Evolutionary conservation across 169 alveolate genomes (phyloP).

Genomic region (Eimeria necatrix): DNA sequence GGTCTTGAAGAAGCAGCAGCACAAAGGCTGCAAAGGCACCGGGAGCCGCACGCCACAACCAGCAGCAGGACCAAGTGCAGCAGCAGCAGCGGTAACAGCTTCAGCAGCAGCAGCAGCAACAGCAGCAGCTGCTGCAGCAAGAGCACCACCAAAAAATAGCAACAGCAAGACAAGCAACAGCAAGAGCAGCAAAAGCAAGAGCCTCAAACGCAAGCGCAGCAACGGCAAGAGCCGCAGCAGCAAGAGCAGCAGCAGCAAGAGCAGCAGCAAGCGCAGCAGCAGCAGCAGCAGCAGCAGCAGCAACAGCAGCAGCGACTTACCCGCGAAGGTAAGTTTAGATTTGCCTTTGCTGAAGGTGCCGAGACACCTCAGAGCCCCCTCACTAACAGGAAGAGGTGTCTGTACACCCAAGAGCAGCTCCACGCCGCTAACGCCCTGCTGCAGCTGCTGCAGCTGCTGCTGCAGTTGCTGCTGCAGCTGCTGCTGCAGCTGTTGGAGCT

Average conservation of each 20-base stretch:
- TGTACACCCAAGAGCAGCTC: constrained; percentile 22
- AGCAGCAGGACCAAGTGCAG: no score
- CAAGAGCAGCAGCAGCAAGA: neutral
- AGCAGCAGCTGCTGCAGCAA: neutral
- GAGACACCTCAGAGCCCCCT: neutral
- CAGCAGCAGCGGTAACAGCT: no score
- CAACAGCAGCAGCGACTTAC: neutral
- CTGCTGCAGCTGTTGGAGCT: constrained; percentile 5
- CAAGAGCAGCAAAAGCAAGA: neutral
- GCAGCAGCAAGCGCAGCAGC: neutral
- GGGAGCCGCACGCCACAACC: no score
- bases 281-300: neutral
- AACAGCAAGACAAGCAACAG: neutral
- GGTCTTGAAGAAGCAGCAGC: no score
- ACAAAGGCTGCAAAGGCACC: no score
- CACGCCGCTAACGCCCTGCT: neutral
- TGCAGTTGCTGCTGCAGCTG: constrained; percentile 36
- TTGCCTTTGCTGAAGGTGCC: neutral
- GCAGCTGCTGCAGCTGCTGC: constrained; percentile 43
- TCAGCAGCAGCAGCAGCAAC: no score
- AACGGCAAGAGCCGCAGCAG: neutral
- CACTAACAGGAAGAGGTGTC: neutral
- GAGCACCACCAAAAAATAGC: neutral
- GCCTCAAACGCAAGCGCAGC: neutral
- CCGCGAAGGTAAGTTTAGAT: neutral